Evolutionary conservation across 2,329 filamentous ascomycete species (phyloP).

Genomic region (Fonsecaea pugnacius): DNA sequence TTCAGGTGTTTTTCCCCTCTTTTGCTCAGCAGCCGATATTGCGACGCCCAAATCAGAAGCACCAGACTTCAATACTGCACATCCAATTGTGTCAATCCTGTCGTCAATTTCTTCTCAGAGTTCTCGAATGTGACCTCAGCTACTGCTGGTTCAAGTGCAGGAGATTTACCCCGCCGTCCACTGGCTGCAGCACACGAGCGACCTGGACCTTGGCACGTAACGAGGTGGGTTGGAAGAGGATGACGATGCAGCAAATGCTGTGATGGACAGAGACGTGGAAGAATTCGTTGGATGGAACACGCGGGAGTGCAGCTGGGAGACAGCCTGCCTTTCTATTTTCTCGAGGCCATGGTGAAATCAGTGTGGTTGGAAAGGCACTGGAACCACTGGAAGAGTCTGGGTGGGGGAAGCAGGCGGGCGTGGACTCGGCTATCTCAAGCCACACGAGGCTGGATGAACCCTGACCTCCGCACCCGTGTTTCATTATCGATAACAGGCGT

Average conservation of each 20-base stretch:
- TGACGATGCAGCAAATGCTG: neutral
- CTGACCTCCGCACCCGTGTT: neutral
- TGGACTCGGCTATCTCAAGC: slow-evolving; percentile 15
- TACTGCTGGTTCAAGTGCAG: neutral
- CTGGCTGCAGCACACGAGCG: neutral
- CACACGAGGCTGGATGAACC: slow-evolving; percentile 14
- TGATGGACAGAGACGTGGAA: slow-evolving; percentile 7
- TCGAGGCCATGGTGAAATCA: slow-evolving; percentile 12
- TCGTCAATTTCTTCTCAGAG: neutral
- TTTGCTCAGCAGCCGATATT: neutral
- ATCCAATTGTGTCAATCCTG: neutral
- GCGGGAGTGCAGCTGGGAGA: neutral
- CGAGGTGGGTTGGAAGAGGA: neutral
- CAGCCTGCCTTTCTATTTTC: slow-evolving; percentile 16
- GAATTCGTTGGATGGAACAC: slow-evolving; percentile 10
- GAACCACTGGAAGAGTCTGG: neutral
- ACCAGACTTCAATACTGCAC: neutral
- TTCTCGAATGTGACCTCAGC: neutral
- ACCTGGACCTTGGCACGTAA: slow-evolving; percentile 1
- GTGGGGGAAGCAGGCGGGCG: neutral
- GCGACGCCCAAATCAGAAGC: neutral
- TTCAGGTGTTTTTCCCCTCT: neutral
- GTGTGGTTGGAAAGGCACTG: slow-evolving; percentile 12
- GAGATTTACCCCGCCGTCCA: neutral
- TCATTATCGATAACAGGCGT: neutral